Base-by-base conservation (phyloP, 2,329 filamentous ascomycete genomes). In the Diaporthe ampelina region DNA sequence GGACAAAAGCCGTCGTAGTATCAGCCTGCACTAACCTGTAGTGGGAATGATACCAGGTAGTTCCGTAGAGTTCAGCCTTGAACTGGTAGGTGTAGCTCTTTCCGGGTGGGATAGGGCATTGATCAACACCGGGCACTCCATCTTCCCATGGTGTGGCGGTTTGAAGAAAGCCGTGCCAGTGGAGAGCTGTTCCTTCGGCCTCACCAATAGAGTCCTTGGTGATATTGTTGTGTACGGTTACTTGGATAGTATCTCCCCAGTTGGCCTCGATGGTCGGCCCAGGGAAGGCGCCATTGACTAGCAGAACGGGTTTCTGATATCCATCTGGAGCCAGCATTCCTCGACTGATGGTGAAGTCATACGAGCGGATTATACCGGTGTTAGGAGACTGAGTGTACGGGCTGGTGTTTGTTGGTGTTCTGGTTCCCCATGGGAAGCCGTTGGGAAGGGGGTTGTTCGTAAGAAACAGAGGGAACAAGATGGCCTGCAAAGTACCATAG, bases 161-260 rank as follows among this genome's bases (percentile, higher is more conserved):
- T 75, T 89, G 88, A 1, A 87, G 82, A 72, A 90, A 85, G 0
- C 88, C 88, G 74, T 90, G 88, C 87, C 87, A 90, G 79, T 90
- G 88, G 4, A 90, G 81, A 3, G 85, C 78, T 0, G 85, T 83
- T 15, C 88, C 88, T 83, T 81, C 91, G 79, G 79, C 85, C 76
- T 59, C 83, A 1, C 80, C 81, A 75, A 77, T 89, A 15, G 95
- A 89, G 68, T 91, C 88, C 82, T 96, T 96, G 75, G 77, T 89
- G 17, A 95, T 89, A 67, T 91, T 89, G 82, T 97, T 97, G 82
- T 90, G 88, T 72, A 95, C 88, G 40, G 91, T 91, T 57, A 94
- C 89, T 71, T 93, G 84, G 59, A 91, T 86, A 35, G 83, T 88
- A 78, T 92, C 90, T 52, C 90, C 90, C 90, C 90, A 92, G 80